Evolutionary conservation across 805 yeast genomes (phyloP), one percentile per base, ranked within the genome.

Genomic region (Suhomyces sp.): DNA sequence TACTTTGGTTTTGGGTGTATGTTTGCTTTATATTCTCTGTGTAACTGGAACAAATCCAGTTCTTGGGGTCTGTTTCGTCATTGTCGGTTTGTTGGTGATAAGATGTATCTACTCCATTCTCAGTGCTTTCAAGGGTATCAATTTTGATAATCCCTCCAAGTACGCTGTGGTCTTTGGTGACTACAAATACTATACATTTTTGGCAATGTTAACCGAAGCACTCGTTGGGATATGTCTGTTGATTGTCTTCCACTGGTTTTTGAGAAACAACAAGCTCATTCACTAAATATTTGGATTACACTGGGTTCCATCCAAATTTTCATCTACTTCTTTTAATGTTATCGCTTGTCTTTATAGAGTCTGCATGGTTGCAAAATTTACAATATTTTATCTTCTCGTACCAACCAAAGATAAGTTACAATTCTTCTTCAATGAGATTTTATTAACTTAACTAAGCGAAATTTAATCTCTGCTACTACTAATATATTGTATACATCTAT

Each of bases 161-260:
- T 34, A 29, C 24, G 25, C 33, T 4, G 19, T 38, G 5, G 21
- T 38, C 18, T 34, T 25, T 20, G 42, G 42, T 21, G 42, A 38
- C 25, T 38, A 25, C 32, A 38, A 38, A 31, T 38, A 38, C 23
- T 38, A 38, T 16, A 23, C 45, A 8, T 42, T 35, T 16, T 13
- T 42, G 32, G 38, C 25, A 2, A 17, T 37, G 9, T 25, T 41
- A 11, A 24, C 25, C 16, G 45, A 41, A 35, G 41, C 32, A 11
- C 12, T 41, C 7, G 23, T 33, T 10, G 23, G 36, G 12, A 16
- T 25, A 3, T 10, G 22, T 5, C 23, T 34, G 13, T 28, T 41
- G 28, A 6, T 25, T 2, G 31, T 21, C n/a, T 31, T 40, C 19
- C 25, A 31, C 29, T 35, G 37, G 35, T 37, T 40, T 19, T n/a